Conservation (phyloP, 2,329 filamentous ascomycete species). For the Colletotrichum siamense region DNA sequence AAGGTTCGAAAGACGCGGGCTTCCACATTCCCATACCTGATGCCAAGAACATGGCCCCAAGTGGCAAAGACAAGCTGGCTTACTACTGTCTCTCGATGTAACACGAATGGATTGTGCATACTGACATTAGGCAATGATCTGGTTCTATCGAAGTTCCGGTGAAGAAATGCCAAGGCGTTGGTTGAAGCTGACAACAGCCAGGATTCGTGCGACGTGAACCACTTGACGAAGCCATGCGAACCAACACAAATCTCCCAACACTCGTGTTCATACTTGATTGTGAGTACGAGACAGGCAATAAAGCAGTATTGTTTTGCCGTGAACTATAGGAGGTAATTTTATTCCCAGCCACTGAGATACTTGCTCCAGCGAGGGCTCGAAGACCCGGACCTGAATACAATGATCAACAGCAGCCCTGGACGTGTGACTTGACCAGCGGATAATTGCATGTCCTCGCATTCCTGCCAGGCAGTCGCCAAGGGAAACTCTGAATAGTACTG, state of each 20-base stretch:
- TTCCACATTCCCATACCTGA: background rate
- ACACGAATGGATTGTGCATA: background rate
- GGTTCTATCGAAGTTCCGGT: background rate
- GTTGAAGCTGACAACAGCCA: background rate
- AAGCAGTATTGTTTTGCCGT: background rate
- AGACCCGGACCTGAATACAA: background rate
- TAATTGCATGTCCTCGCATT: background rate
- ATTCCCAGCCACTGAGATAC: rapidly evolving
- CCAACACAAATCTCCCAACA: background rate
- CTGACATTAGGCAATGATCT: background rate
- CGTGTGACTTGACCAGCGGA: background rate
- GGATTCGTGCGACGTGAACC: background rate
- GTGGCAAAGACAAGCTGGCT: background rate
- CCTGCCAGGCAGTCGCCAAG: background rate
- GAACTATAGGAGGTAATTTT: rapidly evolving
- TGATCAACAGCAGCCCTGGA: background rate
- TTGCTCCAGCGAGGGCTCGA: background rate
- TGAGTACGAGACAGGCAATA: background rate
- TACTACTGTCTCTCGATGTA: background rate
- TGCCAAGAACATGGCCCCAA: background rate
- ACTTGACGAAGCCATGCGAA: background rate
- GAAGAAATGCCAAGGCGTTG: background rate
- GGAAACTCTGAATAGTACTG: background rate
- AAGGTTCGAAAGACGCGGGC: background rate
- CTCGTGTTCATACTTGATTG: background rate